Percentiles rank a stretch among this genome's conserved stretches.
These are phyloP conservation scores for Clavaria fumosa DNA, from an alignment of 768 basidiomycete species.

Conservation along the genomic window DNA sequence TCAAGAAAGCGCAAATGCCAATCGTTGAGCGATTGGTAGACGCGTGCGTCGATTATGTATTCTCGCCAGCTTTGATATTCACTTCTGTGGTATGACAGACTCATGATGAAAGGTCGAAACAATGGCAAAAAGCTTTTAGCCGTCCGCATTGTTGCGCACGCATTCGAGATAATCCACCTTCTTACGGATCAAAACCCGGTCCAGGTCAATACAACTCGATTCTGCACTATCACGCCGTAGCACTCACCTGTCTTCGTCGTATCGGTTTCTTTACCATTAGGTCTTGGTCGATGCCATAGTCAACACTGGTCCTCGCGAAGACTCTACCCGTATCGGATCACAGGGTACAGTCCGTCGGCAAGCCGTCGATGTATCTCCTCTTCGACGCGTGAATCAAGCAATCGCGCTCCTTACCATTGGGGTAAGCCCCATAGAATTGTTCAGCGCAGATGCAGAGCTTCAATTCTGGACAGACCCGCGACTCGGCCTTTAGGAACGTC, in stretches of 20 bases:
- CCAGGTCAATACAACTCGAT: conserved; percentile 45
- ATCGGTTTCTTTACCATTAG: conserved; percentile 21
- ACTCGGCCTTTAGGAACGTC: conserved; percentile 99
- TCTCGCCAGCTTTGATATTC: not conserved
- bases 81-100: conserved; percentile 26
- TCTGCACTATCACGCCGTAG: conserved; percentile 1
- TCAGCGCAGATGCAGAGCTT: not conserved
- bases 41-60: conserved; percentile 39
- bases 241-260: not conserved
- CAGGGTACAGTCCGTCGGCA: conserved; percentile 99
- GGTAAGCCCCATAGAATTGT: conserved; percentile 34
- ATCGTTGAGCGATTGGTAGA: conserved; percentile 99
- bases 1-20: conserved; percentile 99
- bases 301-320: conserved; percentile 99
- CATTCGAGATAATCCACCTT: conserved; percentile 99
- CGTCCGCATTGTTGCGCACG: conserved; percentile 97
- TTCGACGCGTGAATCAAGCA: conserved; percentile 96
- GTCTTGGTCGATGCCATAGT: conserved; percentile 97
- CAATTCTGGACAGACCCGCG: conserved; percentile 61
- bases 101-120: conserved; percentile 99
- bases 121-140: conserved; percentile 99
- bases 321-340: conserved; percentile 98
- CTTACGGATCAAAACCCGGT: conserved; percentile 99
- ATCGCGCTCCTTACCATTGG: conserved; percentile 90
- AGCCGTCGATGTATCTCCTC: conserved; percentile 98